A percentile compares a stretch with the other conserved stretches of the same genome.
Conservation (phyloP, 352 stramenopile genomes). For the Phytophthora pseudosyringae region DNA sequence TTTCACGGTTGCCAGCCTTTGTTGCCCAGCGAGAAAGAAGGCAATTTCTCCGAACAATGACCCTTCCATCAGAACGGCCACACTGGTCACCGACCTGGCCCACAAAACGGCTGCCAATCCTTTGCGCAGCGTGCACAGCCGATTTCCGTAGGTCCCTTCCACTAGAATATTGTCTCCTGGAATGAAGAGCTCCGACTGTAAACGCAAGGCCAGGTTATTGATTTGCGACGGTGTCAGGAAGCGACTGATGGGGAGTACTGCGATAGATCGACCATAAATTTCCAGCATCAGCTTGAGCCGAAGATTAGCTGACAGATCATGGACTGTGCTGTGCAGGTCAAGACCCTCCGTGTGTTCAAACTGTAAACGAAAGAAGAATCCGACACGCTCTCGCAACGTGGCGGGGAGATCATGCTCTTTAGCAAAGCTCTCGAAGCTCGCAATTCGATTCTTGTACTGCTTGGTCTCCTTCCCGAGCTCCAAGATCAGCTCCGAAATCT, state of each 20-base stretch:
- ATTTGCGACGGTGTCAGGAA: slow-evolving; percentile 65
- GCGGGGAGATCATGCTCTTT: slow-evolving; percentile 63
- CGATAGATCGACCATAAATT: slow-evolving; percentile 65
- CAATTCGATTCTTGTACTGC: slow-evolving; percentile 69
- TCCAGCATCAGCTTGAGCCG: slow-evolving; percentile 79
- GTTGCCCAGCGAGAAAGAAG: slow-evolving; percentile 69
- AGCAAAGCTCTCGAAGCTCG: slow-evolving; percentile 80
- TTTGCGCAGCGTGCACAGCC: slow-evolving; percentile 65
- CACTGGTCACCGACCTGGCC: slow-evolving; percentile 53
- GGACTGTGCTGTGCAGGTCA: slow-evolving; percentile 54
- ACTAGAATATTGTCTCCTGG: slow-evolving; percentile 67
- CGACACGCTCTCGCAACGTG: slow-evolving; percentile 54
- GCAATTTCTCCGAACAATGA: slow-evolving; percentile 74
- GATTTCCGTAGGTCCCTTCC: slow-evolving; percentile 61
- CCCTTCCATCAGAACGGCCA: slow-evolving; percentile 64
- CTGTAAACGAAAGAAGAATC: slow-evolving; percentile 68
- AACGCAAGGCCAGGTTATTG: slow-evolving; percentile 69
- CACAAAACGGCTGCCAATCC: slow-evolving; percentile 64
- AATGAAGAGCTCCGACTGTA: slow-evolving; percentile 74
- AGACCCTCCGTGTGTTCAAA: slow-evolving; percentile 57
- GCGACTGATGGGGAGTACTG: slow-evolving; percentile 57
- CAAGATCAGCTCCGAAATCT: slow-evolving; percentile 78
- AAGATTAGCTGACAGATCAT: slow-evolving; percentile 73
- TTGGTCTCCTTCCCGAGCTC: slow-evolving; percentile 78
- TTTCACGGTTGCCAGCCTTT: slow-evolving; percentile 66